Conservation (phyloP, 805 yeast genomes). For the Yarrowia sp. region DNA sequence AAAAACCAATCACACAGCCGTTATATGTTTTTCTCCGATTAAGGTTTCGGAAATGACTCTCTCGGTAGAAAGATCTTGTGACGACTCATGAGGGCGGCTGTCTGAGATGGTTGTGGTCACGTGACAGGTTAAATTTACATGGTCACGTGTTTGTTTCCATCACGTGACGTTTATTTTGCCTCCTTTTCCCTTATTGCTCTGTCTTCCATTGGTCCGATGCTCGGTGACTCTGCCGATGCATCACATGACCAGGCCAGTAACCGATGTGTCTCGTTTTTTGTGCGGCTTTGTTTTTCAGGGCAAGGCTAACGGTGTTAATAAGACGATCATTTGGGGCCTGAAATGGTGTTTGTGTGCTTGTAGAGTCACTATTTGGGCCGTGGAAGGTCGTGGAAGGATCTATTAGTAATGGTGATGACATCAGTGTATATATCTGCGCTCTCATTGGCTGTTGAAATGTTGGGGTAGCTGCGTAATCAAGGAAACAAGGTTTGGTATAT, state of each 20-base stretch:
- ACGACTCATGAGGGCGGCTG: neutral
- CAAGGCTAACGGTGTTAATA: neutral
- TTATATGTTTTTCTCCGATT: neutral
- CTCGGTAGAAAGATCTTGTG: neutral
- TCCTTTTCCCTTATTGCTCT: neutral
- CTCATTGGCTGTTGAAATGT: neutral
- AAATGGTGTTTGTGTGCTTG: neutral
- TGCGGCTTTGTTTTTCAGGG: too few species aligned
- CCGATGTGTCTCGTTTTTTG: too few species aligned
- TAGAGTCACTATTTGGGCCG: neutral
- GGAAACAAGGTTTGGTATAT: too few species aligned
- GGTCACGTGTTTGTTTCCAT: too few species aligned
- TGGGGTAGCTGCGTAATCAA: constrained; percentile 3
- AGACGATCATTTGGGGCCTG: too few species aligned
- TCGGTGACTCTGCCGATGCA: too few species aligned
- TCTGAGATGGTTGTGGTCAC: too few species aligned
- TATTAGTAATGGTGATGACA: neutral
- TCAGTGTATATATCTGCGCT: neutral
- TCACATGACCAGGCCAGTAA: too few species aligned
- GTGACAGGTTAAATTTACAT: too few species aligned
- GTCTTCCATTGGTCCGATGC: neutral
- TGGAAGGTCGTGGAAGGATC: neutral
- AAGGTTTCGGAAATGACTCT: constrained; percentile 22
- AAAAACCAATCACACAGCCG: neutral
- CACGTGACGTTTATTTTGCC: neutral